Conservation (phyloP, 2,329 filamentous ascomycete genomes). For the Venturia nashicola region DNA sequence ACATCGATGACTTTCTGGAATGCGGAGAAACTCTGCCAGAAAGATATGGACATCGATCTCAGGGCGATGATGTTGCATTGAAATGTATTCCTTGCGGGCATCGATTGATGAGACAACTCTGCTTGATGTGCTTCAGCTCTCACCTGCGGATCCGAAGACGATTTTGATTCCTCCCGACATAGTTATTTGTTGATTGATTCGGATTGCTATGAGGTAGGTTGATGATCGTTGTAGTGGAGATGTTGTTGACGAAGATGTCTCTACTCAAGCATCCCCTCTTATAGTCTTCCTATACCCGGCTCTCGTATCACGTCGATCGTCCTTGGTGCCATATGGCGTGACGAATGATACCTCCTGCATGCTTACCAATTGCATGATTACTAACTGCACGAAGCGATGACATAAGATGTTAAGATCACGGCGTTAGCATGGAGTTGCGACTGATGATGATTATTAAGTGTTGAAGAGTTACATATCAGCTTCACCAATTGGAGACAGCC, state of each 20-base stretch:
- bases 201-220: background rate
- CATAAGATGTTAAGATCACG: no score
- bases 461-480: background rate
- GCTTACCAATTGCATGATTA: background rate
- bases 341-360: background rate
- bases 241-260: background rate
- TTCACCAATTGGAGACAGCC: background rate
- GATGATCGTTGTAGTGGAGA: background rate
- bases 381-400: background rate
- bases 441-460: background rate
- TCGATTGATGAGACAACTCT: no score
- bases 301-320: background rate
- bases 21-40: no score
- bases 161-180: conserved; percentile 1
- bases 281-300: background rate
- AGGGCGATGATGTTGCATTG: no score
- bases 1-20: no score
- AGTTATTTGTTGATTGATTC: background rate
- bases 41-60: no score
- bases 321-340: background rate
- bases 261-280: background rate
- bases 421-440: background rate
- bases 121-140: background rate
- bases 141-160: conserved; percentile 1
- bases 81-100: no score